A percentile compares a stretch with the other conserved stretches of the same genome.
These are phyloP conservation scores for Claviceps paspali DNA, from an alignment of 2,329 filamentous ascomycete species.

Conservation along the genomic window DNA sequence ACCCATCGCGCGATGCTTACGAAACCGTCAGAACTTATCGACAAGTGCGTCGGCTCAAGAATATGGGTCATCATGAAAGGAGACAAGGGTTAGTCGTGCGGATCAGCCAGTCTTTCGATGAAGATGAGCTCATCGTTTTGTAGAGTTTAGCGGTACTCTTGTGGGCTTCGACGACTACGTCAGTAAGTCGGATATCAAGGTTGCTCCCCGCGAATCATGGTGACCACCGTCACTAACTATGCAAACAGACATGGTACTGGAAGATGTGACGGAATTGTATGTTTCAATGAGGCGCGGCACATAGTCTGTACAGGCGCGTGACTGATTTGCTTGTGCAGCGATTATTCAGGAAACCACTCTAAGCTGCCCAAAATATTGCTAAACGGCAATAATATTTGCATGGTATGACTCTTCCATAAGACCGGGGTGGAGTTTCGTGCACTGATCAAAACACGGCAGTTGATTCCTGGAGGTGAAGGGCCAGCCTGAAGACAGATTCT, in stretches of 20 bases:
- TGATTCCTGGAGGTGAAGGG: constrained; percentile 66
- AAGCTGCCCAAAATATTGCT: constrained; percentile 89
- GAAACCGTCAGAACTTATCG: constrained; percentile 64
- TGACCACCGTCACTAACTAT: constrained; percentile 1
- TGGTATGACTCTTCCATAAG: constrained; percentile 47
- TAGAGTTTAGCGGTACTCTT: constrained; percentile 90
- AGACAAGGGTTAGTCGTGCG: constrained; percentile 58
- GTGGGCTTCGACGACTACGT: constrained; percentile 98
- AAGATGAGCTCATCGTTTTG: not conserved
- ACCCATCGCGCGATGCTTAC: constrained; percentile 1
- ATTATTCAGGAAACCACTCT: constrained; percentile 75
- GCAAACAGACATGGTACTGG: constrained; percentile 79
- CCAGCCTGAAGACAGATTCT: constrained; percentile 21
- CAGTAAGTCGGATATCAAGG: constrained; percentile 51
- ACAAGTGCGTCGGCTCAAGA: constrained; percentile 93
- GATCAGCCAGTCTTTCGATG: not conserved
- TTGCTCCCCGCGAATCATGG: not conserved
- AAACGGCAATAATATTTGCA: constrained; percentile 98
- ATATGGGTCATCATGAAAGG: constrained; percentile 99
- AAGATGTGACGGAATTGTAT: constrained; percentile 94
- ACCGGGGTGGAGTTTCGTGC: not conserved
- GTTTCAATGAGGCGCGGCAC: constrained; percentile 13
- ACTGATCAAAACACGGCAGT: constrained; percentile 26
- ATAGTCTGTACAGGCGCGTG: not conserved
- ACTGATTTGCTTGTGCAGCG: constrained; percentile 36